Evolutionary conservation across 2,329 filamentous ascomycete genomes (phyloP), one percentile per base, ranked within the genome.

Genomic region (Trichophyton rubrum): DNA sequence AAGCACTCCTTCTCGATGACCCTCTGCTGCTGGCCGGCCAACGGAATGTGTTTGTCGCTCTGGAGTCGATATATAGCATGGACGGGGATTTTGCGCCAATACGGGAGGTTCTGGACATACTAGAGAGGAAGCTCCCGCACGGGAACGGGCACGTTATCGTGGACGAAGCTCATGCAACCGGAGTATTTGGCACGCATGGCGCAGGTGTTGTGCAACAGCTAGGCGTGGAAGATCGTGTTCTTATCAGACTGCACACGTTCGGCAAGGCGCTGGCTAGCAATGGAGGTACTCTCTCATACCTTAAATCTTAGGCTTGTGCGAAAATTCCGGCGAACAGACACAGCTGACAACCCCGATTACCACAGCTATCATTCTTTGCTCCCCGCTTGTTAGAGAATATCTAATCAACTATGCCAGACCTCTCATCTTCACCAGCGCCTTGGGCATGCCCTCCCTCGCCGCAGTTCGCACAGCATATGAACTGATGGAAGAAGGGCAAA

Each of bases 11-110:
- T 0, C 62, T 69, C 1, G 62, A 65, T 0, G 73, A 79, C 27
- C 62, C 68, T 1, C 17, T 58, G 55, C 59, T 82, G 0, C 51
- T 51, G 0, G 58, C 64, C 0, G 80, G 81, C 0, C 61, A 68
- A 1, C 68, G 68, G 0, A 85, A 82, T 64, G 78, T 89, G 2
- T 87, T 90, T 64, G 70, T 90, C n/a, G 83, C 82, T 0, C 77
- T 89, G 0, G 87, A 90, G 65, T 82, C 80, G 0, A 76, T 90
- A 0, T 92, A 93, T 70, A 90, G 87, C 69, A 93, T 93, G 89
- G 88, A 92, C 59, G 89, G 89, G 0, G 87, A 91, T 65, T 73
- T 89, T 17, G 82, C 82, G 0, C 86, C 85, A 0, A 73, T 93
- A 9, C 67, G 68, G 9, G 78, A 83, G 4, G 81, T 91, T 17